These are phyloP conservation scores for Sistotremastrum suecicum DNA, from an alignment of 768 basidiomycete species.

Conservation along the genomic window DNA sequence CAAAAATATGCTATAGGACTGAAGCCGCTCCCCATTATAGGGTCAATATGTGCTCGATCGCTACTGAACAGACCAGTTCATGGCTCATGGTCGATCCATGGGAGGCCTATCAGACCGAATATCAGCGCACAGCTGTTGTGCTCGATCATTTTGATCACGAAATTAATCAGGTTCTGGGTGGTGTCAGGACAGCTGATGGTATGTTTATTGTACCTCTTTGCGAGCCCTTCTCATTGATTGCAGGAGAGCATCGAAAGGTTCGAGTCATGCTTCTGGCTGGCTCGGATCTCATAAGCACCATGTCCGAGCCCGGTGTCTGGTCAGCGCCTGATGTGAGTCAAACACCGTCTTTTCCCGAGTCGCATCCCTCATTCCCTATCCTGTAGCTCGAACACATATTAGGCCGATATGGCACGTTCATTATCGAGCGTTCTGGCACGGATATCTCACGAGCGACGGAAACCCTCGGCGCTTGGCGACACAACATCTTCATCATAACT, in stretches of 20 bases:
- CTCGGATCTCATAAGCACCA: constrained; percentile 94
- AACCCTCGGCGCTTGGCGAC: constrained; percentile 57
- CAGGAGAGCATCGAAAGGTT: constrained; percentile 56
- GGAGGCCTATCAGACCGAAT: constrained; percentile 83
- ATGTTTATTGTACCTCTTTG: constrained; percentile 5
- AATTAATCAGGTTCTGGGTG: constrained; percentile 77
- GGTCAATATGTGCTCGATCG: constrained; percentile 78
- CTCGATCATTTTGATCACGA: constrained; percentile 95
- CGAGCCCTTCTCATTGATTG: neutral
- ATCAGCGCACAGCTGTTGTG: constrained; percentile 93
- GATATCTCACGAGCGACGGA: constrained; percentile 78
- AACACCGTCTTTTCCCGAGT: constrained; percentile 1
- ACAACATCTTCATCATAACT: constrained; percentile 82
- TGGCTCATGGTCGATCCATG: constrained; percentile 98
- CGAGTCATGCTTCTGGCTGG: constrained; percentile 92
- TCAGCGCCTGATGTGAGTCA: constrained; percentile 75
- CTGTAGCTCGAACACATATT: constrained; percentile 87
- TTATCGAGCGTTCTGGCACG: constrained; percentile 89
- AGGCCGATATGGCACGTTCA: constrained; percentile 86
- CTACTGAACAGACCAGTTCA: constrained; percentile 76
- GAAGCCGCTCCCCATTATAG: constrained; percentile 24
- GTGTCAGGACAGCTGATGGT: constrained; percentile 50
- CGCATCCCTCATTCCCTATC: constrained; percentile 4
- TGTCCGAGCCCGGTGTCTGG: constrained; percentile 99
- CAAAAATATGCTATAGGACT: constrained; percentile 11